phyloP scores from a whole-genome alignment of 2,329 filamentous ascomycete species.

The Fusarium sp. region DNA sequence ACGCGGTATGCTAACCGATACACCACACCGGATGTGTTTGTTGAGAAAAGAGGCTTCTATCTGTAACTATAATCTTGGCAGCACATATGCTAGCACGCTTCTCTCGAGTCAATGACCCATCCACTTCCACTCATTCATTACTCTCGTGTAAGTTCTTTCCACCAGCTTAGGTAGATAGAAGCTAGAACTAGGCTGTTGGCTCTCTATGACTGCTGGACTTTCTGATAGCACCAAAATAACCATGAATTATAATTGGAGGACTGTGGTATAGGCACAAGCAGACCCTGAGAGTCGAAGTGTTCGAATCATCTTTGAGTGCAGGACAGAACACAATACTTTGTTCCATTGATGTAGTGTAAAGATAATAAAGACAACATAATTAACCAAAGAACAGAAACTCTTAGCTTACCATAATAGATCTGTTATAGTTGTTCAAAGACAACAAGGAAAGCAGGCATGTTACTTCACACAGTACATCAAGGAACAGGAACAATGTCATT shows the following conservation, averaged over 20 bases:
- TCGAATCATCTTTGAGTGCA: not conserved
- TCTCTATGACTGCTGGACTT: not conserved
- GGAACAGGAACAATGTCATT: not conserved
- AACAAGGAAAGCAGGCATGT: not conserved
- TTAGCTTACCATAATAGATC: not conserved
- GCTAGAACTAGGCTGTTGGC: not conserved
- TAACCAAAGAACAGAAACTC: not conserved
- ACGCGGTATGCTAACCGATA: conserved; percentile 42
- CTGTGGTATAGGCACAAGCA: not conserved
- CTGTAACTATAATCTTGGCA: fast-evolving
- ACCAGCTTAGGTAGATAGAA: not conserved
- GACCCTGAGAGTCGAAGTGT: not conserved
- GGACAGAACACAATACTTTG: not conserved
- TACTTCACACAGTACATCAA: not conserved
- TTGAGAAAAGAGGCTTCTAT: not conserved
- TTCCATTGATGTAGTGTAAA: not conserved
- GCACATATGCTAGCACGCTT: not conserved
- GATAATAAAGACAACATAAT: fast-evolving
- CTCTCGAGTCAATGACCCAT: not conserved
- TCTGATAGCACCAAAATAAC: not conserved
- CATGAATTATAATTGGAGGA: not conserved
- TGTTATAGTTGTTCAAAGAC: not conserved
- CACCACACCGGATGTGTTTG: conserved; percentile 36
- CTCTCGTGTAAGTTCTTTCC: not conserved
- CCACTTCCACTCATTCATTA: not conserved